Evolutionary conservation across 345 rosid species (phyloP).

Genomic region (Salix purpurea): DNA sequence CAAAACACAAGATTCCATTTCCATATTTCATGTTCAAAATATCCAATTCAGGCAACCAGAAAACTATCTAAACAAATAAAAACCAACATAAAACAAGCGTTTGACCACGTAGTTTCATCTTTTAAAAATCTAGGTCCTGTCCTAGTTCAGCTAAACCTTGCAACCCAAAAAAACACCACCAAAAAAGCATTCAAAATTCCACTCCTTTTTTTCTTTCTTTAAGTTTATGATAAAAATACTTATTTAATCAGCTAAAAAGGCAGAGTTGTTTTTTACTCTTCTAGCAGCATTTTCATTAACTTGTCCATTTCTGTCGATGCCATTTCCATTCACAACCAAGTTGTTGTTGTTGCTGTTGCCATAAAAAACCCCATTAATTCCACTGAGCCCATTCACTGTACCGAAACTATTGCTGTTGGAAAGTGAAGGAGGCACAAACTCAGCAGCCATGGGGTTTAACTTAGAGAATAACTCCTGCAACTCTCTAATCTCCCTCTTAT

Average conservation of each 20-base stretch:
- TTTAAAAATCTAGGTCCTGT: background rate
- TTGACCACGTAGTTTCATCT: background rate
- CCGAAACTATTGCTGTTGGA: constrained; percentile 35
- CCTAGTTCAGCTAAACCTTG: background rate
- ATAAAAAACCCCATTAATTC: background rate
- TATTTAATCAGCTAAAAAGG: background rate
- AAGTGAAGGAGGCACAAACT: constrained; percentile 84
- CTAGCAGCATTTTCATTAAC: background rate
- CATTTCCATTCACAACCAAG: background rate
- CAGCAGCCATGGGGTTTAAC: constrained; percentile 94
- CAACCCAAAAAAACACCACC: background rate
- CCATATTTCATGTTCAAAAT: background rate
- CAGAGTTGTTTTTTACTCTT: background rate
- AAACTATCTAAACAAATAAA: background rate
- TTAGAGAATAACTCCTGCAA: constrained; percentile 77
- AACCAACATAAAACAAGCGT: background rate
- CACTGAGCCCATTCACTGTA: constrained; percentile 49
- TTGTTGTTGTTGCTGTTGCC: background rate
- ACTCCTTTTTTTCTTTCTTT: background rate
- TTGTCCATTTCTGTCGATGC: background rate
- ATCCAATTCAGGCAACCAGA: background rate
- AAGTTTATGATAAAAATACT: background rate
- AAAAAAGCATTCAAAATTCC: background rate
- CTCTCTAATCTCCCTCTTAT: constrained; percentile 55
- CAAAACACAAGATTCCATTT: background rate